Evolutionary conservation across 306 rosid species (phyloP), one percentile per base, ranked within the genome.

Genomic region (Abrus precatorius): DNA sequence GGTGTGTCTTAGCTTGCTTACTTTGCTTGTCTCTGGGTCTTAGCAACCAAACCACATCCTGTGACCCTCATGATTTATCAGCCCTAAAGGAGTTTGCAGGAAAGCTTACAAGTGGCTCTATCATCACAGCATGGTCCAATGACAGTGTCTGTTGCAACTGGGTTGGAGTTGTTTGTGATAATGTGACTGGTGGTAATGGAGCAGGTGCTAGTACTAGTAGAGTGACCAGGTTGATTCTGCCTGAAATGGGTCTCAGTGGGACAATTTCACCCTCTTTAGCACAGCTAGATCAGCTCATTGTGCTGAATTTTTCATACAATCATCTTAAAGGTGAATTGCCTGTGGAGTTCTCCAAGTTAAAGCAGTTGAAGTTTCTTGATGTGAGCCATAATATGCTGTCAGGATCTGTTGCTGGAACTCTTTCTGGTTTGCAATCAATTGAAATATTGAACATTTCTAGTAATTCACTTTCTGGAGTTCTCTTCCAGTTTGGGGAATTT

Each of bases 1-100:
- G 87, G 84, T 72, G 89, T 41, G 59, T 89, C 33, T 77, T 87
- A 69, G 85, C 86, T 80, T 90, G 86, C 79, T 89, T 85, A 28
- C 44, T 89, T 75, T 80, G 67, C 83, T 81, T 72, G 8, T 87
- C 86, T 74, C 40, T 81, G 67, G 84, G 85, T 81, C 85, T 88
- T 55, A 65, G 70, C 56, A 65, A 56, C 62, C 55, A 79, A 43
- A 72, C 48, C n/a, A 41, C 7, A 56, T 62, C 85, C 30, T 92
- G 95, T 79, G 69, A 92, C 82, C 89, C 87, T 9, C 70, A 54
- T 54, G 97, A 92, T 90, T 70, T 85, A 49, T 55, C 71, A 80
- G 93, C 94, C 5, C 75, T 92, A 75, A 92, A 85, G 75, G 89
- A 84, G 65, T 89, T 92, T 86, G 92, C 90, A 47, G 86, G 88